Evolutionary conservation across 805 yeast species (phyloP).

Genomic region (Suhomyces tanzawaensis): DNA sequence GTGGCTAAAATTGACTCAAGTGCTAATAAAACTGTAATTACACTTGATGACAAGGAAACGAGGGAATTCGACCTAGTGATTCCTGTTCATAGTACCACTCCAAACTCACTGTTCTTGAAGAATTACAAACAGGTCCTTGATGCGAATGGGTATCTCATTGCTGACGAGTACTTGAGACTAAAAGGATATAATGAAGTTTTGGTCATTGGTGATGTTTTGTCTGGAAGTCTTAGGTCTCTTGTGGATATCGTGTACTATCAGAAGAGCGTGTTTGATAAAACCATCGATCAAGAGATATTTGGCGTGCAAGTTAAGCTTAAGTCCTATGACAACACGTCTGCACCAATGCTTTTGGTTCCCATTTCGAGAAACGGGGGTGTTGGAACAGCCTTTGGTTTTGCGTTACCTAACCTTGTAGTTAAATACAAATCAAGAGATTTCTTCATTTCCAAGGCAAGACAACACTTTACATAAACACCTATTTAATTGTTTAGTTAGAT

Average conservation of each 20-base stretch:
- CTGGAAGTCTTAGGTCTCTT: conserved; percentile 20
- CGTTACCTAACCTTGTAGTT: conserved; percentile 29
- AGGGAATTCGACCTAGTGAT: conserved; percentile 29
- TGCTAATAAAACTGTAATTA: conserved; percentile 10
- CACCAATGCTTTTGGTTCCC: conserved; percentile 25
- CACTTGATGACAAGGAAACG: conserved; percentile 16
- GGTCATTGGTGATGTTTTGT: conserved; percentile 36
- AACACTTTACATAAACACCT: not conserved
- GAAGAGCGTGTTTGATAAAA: conserved; percentile 11
- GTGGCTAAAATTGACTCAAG: conserved; percentile 1
- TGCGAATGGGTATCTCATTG: conserved; percentile 25
- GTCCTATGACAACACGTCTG: conserved; percentile 9
- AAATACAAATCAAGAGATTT: conserved; percentile 27
- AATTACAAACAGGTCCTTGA: conserved; percentile 17
- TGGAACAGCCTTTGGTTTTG: conserved; percentile 28
- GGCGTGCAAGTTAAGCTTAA: conserved; percentile 10
- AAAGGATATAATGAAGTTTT: conserved; percentile 24
- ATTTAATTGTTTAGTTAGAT: not conserved
- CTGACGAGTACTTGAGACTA: conserved; percentile 26
- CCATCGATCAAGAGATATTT: conserved; percentile 15
- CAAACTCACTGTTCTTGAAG: conserved; percentile 35
- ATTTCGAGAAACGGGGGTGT: conserved; percentile 37
- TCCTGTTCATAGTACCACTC: conserved; percentile 22
- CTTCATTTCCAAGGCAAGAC: conserved; percentile 21
- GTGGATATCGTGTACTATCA: conserved; percentile 28